Evolutionary conservation across 306 rosid species (phyloP).

Genomic region (Cicer cuneatum): DNA sequence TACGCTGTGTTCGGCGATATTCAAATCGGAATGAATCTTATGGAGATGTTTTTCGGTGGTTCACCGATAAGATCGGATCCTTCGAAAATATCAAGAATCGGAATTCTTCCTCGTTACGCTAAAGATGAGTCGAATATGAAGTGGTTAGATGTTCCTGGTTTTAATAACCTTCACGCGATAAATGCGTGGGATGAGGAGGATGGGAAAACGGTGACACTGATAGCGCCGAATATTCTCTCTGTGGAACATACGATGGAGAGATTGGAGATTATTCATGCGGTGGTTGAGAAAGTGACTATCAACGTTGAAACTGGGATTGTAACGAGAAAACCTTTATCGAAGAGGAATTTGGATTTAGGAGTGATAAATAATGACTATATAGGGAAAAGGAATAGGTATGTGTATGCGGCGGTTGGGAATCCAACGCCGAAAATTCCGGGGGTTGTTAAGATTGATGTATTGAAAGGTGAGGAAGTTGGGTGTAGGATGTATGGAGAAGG

Average conservation of each 20-base stretch:
- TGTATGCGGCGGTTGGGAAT: constrained; percentile 81
- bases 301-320: constrained; percentile 65
- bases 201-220: constrained; percentile 55
- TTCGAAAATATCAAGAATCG: constrained; percentile 60
- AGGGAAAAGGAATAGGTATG: constrained; percentile 61
- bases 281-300: constrained; percentile 75
- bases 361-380: constrained; percentile 58
- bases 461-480: constrained; percentile 55
- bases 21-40: constrained; percentile 75
- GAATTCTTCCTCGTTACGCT: constrained; percentile 72
- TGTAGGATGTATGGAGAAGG: constrained; percentile 69
- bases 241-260: constrained; percentile 82
- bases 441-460: constrained; percentile 81
- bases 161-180: constrained; percentile 74
- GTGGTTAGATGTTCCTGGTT: constrained; percentile 91
- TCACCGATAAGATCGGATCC: constrained; percentile 75
- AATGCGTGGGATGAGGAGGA: constrained; percentile 93
- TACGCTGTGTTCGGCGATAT: constrained; percentile 76
- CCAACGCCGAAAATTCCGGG: constrained; percentile 93
- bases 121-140: constrained; percentile 63
- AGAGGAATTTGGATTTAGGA: constrained; percentile 72
- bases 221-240: constrained; percentile 83
- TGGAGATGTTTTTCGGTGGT: constrained; percentile 68
- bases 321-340: constrained; percentile 67
- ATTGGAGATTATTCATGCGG: constrained; percentile 64